Conservation (phyloP, 495 filamentous ascomycete genomes). For the Penicillium argentinense region DNA sequence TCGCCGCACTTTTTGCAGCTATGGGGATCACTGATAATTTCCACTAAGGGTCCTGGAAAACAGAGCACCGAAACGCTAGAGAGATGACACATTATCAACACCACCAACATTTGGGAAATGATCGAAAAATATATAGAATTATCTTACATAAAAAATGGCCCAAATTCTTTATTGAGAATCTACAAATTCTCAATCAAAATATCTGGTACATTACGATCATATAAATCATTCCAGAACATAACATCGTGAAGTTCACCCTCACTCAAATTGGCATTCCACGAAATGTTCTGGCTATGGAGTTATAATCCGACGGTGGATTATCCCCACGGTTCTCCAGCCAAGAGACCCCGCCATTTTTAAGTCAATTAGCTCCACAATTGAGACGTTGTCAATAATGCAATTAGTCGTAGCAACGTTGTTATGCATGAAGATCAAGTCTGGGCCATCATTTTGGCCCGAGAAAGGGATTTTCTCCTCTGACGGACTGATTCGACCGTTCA, state of each 20-base stretch:
- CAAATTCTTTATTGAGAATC: no score
- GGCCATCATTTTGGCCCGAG: slow-evolving; percentile 20
- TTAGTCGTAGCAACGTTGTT: slow-evolving; percentile 43
- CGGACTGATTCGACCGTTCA: slow-evolving; percentile 32
- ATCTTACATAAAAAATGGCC: no score
- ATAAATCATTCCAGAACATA: slow-evolving; percentile 38
- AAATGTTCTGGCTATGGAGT: slow-evolving; percentile 39
- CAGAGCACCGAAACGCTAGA: no score
- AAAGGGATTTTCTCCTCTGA: slow-evolving; percentile 38
- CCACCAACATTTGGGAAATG: no score
- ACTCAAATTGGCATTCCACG: slow-evolving; percentile 26
- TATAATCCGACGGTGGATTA: slow-evolving; percentile 37
- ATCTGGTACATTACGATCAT: no score
- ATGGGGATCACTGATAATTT: no score
- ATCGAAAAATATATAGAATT: no score
- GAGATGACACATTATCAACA: no score
- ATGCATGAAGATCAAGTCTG: slow-evolving; percentile 41
- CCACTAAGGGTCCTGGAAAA: no score
- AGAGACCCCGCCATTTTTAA: slow-evolving; percentile 50
- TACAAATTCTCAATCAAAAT: no score
- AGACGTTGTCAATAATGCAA: slow-evolving; percentile 41
- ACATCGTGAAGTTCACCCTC: slow-evolving; percentile 29
- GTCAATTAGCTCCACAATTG: slow-evolving; percentile 43
- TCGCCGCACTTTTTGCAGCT: no score
- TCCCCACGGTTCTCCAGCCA: slow-evolving; percentile 40